Percentiles rank a stretch among this genome's conserved stretches.
Conservation (phyloP, 2,329 filamentous ascomycete genomes). For the Venturia effusa region DNA sequence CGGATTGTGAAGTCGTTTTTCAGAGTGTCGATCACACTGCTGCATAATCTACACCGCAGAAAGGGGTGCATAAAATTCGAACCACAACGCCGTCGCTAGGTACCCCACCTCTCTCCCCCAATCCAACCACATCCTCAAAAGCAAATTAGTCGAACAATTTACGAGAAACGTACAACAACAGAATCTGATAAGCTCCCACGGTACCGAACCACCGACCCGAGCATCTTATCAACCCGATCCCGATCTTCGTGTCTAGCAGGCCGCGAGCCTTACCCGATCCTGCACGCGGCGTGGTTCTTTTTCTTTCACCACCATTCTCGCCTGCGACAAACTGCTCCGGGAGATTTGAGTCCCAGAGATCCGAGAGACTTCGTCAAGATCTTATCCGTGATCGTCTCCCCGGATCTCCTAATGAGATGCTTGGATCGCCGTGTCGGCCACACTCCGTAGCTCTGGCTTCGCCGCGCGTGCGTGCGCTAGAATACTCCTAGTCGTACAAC, state of each 20-base stretch:
- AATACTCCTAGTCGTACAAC: too few species aligned
- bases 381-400: background rate
- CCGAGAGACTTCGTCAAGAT: background rate
- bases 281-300: background rate
- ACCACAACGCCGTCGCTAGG: too few species aligned
- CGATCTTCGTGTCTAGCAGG: background rate
- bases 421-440: background rate
- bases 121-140: too few species aligned
- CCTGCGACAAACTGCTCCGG: background rate
- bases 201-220: background rate
- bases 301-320: background rate
- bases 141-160: background rate
- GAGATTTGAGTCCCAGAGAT: background rate
- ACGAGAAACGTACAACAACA: background rate
- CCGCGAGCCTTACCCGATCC: background rate
- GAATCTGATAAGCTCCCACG: slow-evolving; percentile 3
- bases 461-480: background rate
- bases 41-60: too few species aligned
- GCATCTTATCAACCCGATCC: background rate
- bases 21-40: too few species aligned
- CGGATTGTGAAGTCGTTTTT: too few species aligned
- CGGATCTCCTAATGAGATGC: background rate
- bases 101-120: too few species aligned
- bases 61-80: too few species aligned
- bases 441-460: background rate